Conservation (phyloP, 208 protist genomes). For the Tritrichomonas musculus region DNA sequence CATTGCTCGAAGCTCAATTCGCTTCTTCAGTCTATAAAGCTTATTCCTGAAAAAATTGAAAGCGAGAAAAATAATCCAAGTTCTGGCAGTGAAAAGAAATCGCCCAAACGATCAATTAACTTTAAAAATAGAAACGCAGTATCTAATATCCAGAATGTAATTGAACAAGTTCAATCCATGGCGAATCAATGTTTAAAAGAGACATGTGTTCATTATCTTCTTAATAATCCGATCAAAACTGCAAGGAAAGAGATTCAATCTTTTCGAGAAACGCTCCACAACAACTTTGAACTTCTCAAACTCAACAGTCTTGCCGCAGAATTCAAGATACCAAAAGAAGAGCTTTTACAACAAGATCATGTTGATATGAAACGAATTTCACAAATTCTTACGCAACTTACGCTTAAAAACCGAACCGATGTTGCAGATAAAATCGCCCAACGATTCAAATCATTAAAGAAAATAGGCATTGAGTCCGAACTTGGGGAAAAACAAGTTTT, state of each 20-base stretch:
- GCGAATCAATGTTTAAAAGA: background rate
- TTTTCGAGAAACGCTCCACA: background rate
- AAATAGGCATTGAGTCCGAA: background rate
- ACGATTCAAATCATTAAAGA: background rate
- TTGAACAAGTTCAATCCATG: background rate
- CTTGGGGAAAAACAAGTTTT: no score
- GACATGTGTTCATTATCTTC: background rate
- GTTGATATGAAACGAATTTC: constrained; percentile 25
- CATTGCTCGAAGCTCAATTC: background rate
- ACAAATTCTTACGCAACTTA: background rate
- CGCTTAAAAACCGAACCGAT: background rate
- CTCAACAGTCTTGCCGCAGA: background rate
- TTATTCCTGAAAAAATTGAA: background rate
- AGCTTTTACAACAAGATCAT: background rate
- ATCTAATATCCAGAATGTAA: background rate
- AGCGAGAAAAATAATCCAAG: background rate
- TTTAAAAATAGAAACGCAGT: background rate
- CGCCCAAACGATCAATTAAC: background rate
- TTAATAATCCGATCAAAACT: background rate
- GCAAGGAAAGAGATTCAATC: background rate
- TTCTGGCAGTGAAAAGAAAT: no score
- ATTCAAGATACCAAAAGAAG: background rate
- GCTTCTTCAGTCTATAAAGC: background rate
- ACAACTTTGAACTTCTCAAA: background rate
- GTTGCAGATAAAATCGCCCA: background rate